phyloP scores from a whole-genome alignment of 2,329 filamentous ascomycete species.

The Zymoseptoria ardabiliae region DNA sequence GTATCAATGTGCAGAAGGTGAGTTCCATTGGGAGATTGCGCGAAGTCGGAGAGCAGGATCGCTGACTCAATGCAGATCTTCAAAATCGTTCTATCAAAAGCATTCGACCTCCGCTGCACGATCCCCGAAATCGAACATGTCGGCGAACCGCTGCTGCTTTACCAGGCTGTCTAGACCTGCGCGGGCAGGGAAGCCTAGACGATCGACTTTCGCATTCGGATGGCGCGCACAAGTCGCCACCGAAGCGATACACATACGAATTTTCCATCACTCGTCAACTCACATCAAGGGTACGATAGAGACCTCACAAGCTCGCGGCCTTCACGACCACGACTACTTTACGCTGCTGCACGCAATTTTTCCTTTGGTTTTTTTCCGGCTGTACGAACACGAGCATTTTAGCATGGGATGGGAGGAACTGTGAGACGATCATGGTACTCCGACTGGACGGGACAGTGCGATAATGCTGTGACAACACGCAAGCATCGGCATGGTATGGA shows the following conservation, averaged over 20 bases:
- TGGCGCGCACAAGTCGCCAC: neutral
- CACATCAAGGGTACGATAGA: neutral
- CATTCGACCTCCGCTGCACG: constrained; percentile 96
- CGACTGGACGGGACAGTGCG: neutral
- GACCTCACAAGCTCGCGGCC: neutral
- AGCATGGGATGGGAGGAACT: neutral
- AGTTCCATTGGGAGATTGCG: constrained; percentile 5
- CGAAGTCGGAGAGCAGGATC: neutral
- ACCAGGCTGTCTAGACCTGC: constrained; percentile 43
- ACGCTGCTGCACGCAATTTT: neutral
- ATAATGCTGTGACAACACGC: neutral
- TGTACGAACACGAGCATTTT: neutral
- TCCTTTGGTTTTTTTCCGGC: neutral
- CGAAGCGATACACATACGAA: neutral
- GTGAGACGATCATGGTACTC: neutral
- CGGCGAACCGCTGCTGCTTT: constrained; percentile 88
- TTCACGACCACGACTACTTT: neutral
- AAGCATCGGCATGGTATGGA: neutral
- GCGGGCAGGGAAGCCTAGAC: neutral
- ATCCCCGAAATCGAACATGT: constrained; percentile 98
- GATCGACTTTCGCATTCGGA: neutral
- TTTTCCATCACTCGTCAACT: neutral
- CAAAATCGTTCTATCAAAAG: constrained; percentile 98
- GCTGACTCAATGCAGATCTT: constrained; percentile 63
- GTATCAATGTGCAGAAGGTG: constrained; percentile 99